Evolutionary conservation across 2,329 filamentous ascomycete species (phyloP).

Genomic region (Periconia sp.): DNA sequence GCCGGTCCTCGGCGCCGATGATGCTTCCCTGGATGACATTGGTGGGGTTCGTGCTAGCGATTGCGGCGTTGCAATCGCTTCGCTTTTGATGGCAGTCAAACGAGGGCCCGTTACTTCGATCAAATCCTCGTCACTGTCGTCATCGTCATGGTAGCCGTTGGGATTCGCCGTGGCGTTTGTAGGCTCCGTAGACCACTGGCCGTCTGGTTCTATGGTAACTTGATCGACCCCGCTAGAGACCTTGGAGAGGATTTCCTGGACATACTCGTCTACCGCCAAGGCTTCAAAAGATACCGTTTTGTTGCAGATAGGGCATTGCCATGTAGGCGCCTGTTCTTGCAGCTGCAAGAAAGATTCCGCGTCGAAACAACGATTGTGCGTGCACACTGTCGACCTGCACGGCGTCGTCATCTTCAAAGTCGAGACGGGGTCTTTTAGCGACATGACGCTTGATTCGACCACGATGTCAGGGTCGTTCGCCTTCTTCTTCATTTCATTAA

Average conservation of each 20-base stretch:
- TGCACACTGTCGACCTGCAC: slow-evolving; percentile 76
- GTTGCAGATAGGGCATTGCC: slow-evolving; percentile 94
- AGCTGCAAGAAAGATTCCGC: slow-evolving; percentile 88
- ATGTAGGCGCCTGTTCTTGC: slow-evolving; percentile 94
- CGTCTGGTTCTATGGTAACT: slow-evolving; percentile 86
- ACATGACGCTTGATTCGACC: slow-evolving; percentile 83
- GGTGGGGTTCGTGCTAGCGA: slow-evolving; percentile 48
- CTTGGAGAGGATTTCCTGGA: slow-evolving; percentile 78
- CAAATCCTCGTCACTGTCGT: slow-evolving; percentile 49
- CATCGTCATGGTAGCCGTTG: slow-evolving; percentile 43
- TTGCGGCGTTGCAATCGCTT: slow-evolving; percentile 38
- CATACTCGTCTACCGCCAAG: slow-evolving; percentile 89
- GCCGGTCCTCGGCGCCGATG: slow-evolving; percentile 36
- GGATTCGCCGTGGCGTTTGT: slow-evolving; percentile 41
- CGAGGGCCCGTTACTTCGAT: slow-evolving; percentile 48
- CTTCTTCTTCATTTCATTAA: slow-evolving; percentile 85
- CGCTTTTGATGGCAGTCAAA: slow-evolving; percentile 44
- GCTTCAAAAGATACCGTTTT: slow-evolving; percentile 78
- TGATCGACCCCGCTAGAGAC: slow-evolving; percentile 75
- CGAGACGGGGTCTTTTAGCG: slow-evolving; percentile 88
- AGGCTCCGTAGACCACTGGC: slow-evolving; percentile 66
- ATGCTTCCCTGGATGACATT: slow-evolving; percentile 48
- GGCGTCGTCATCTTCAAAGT: slow-evolving; percentile 80
- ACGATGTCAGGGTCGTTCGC: slow-evolving; percentile 87
- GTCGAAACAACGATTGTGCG: slow-evolving; percentile 94